Conservation (phyloP, 768 basidiomycete genomes). For the Auricularia cornea region DNA sequence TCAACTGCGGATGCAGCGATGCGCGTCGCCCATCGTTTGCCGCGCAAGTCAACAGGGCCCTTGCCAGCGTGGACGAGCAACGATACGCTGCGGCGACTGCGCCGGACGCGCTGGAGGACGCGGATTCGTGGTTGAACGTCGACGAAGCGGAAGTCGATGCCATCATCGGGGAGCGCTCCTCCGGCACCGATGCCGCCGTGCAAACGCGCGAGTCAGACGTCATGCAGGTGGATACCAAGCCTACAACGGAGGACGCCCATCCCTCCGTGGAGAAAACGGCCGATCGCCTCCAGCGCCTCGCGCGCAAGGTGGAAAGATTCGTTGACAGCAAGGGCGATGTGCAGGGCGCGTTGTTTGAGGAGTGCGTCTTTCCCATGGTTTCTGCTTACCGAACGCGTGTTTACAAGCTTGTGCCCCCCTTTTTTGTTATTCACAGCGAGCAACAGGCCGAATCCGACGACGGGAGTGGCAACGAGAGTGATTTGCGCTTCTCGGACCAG, state of each 20-base stretch:
- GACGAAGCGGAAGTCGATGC: conserved; percentile 69
- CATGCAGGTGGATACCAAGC: conserved; percentile 42
- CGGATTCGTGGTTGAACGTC: conserved; percentile 82
- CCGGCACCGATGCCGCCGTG: conserved; percentile 11
- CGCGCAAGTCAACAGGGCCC: conserved; percentile 54
- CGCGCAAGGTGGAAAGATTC: conserved; percentile 81
- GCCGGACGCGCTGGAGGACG: conserved; percentile 46
- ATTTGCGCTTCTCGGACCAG: conserved; percentile 35
- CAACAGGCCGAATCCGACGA: conserved; percentile 72
- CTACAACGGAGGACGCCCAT: conserved; percentile 16
- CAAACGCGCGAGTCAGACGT: conserved; percentile 18
- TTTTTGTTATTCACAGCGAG: too few species aligned
- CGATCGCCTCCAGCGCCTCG: conserved; percentile 58
- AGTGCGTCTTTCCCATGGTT: conserved; percentile 47
- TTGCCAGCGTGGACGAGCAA: conserved; percentile 34
- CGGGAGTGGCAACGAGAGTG: conserved; percentile 40
- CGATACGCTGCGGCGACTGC: conserved; percentile 8
- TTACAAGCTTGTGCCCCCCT: neutral
- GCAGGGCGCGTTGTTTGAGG: conserved; percentile 82
- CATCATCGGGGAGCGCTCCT: conserved; percentile 40
- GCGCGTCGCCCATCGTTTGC: conserved; percentile 70
- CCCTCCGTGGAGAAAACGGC: conserved; percentile 57
- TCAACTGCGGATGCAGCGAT: conserved; percentile 30
- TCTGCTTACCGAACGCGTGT: conserved; percentile 1
- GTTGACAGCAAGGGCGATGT: conserved; percentile 84